Evolutionary conservation across 768 basidiomycete genomes (phyloP).

Genomic region (Mycena metata): DNA sequence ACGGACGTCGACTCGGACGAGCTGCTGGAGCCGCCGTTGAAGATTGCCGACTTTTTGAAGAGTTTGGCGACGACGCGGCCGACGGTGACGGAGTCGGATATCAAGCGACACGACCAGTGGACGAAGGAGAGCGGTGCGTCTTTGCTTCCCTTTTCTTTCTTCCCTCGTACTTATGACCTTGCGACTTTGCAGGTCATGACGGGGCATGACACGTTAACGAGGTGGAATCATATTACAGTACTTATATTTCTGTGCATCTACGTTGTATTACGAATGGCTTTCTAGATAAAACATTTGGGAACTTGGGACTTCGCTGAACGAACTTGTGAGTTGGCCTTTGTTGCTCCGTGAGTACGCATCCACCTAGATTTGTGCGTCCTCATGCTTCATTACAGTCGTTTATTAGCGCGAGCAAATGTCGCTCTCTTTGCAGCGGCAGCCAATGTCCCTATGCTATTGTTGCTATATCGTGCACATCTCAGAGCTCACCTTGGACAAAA

Average conservation of each 20-base stretch:
- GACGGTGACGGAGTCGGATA: slow-evolving; percentile 91
- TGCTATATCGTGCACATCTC: too few relatives aligned
- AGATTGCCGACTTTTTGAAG: slow-evolving; percentile 83
- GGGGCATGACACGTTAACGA: slow-evolving; percentile 43
- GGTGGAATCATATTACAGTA: slow-evolving; percentile 10
- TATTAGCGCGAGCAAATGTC: too few relatives aligned
- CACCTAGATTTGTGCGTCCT: too few relatives aligned
- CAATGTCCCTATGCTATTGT: too few relatives aligned
- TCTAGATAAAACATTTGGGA: too few relatives aligned
- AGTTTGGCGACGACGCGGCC: slow-evolving; percentile 84
- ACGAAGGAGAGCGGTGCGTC: slow-evolving; percentile 83
- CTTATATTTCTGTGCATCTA: slow-evolving; percentile 35
- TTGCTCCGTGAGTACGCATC: too few relatives aligned
- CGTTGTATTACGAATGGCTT: slow-evolving; percentile 31
- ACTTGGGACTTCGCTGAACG: too few relatives aligned
- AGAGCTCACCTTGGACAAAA: too few relatives aligned
- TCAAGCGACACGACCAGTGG: slow-evolving; percentile 87
- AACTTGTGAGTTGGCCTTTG: too few relatives aligned
- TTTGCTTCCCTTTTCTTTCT: not conserved
- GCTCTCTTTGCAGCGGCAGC: too few relatives aligned
- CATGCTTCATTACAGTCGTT: too few relatives aligned
- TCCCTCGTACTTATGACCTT: not conserved
- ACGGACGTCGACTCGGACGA: slow-evolving; percentile 89
- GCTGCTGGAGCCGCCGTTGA: slow-evolving; percentile 89
- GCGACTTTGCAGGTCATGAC: slow-evolving; percentile 44